Base-by-base conservation (phyloP, 2,329 filamentous ascomycete genomes). In the Penicillium decumbens region DNA sequence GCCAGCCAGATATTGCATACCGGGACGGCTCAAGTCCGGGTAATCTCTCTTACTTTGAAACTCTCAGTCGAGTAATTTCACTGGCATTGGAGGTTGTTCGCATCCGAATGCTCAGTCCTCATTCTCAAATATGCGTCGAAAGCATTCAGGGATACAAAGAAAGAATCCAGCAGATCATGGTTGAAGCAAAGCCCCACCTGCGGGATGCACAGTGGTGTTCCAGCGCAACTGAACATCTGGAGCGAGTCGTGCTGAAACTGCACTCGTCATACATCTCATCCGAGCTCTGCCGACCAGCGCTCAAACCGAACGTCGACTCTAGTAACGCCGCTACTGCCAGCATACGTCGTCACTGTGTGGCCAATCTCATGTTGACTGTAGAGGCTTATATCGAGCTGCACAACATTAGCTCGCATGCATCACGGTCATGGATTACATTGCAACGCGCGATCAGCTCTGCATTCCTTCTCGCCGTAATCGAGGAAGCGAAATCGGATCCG, bases 221-320 rank as follows among this genome's bases (percentile, higher is more conserved):
- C 3, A 65, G 57, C 2, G 51, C 68, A 3, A 72, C 66, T 3
- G 76, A 84, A 54, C 80, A 81, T 53, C 66, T 84, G 2, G 79
- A 84, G 62, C 77, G 82, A 52, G 79, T 81, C 65, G 80, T 78
- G 0, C 63, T 84, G 4, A 82, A 82, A 58, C 67, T 84, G 3
- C 81, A 84, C 61, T 78, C 79, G 18, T 82, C 80, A 6, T 84
- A 84, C 63, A 77, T 82, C 50, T 77, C 77, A 20, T 83, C 81
- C 4, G 81, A 84, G 65, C 76, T 84, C 28, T 83, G 79, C 60
- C 76, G 81, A 28, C 80, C 81, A 29, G 78, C 80, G 23, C 75
- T 84, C 59, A 82, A 80, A 58, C 73, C 77, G 8, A 69, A 72
- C 38, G 71, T 71, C 7, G 73, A 76, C 33, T 35, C 71, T 65